Percentiles rank a stretch among this genome's conserved stretches.
Evolutionary conservation across 495 filamentous ascomycete species (phyloP).

Genomic region (Elasticomyces elasticus): DNA sequence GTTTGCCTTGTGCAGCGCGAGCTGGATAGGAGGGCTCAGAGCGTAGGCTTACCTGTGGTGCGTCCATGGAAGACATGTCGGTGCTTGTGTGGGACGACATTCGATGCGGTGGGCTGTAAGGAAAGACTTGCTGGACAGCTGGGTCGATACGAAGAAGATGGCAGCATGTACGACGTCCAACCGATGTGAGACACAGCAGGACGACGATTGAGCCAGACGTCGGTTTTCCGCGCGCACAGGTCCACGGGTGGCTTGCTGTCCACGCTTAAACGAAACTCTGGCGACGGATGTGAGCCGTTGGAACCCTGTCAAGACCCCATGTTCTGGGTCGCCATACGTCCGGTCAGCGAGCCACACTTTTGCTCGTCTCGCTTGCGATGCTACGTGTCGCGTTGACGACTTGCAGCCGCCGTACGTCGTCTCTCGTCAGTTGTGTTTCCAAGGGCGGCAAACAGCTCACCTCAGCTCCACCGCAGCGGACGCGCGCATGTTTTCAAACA

Average conservation of each 20-base stretch:
- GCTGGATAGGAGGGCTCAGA: background rate
- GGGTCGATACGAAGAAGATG: background rate
- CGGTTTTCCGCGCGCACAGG: background rate
- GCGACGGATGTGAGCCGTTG: background rate
- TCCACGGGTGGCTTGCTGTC: background rate
- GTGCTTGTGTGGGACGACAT: background rate
- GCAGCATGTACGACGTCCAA: background rate
- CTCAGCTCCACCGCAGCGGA: background rate
- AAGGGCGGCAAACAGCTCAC: background rate
- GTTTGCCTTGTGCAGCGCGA: background rate
- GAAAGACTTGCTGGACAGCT: background rate
- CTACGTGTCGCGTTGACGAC: background rate
- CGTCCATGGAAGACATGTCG: slow-evolving; percentile 1
- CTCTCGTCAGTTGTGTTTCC: background rate
- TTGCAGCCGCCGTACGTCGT: background rate
- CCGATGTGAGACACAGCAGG: background rate
- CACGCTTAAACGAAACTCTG: background rate
- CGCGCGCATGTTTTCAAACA: background rate
- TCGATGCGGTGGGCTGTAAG: background rate
- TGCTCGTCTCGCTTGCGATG: background rate
- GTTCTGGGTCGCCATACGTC: background rate
- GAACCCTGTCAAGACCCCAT: background rate
- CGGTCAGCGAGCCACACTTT: background rate
- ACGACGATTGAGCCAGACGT: background rate
- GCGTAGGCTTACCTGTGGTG: slow-evolving; percentile 6